phyloP scores from a whole-genome alignment of 176 grass and related monocot species.

The Bolboschoenus planiculmis region DNA sequence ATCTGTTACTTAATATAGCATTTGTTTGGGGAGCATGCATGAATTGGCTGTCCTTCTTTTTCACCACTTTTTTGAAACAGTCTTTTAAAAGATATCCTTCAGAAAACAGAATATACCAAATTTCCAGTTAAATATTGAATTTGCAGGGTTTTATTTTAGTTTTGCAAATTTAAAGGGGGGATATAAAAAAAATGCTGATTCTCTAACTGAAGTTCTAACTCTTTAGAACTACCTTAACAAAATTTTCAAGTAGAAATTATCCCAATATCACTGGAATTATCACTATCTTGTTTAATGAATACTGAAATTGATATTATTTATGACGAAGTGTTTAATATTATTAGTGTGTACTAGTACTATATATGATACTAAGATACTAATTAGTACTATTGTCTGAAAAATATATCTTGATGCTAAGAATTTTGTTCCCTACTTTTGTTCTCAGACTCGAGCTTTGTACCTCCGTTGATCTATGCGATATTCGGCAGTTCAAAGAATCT shows the following conservation, averaged over 20 bases:
- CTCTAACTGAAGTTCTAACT: neutral
- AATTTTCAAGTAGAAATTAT: neutral
- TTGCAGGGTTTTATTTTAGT: neutral
- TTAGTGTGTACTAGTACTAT: neutral
- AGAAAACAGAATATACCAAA: neutral
- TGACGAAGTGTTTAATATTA: neutral
- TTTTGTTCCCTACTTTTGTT: neutral
- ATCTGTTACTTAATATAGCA: constrained; percentile 5
- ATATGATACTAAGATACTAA: neutral
- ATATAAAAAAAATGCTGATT: neutral
- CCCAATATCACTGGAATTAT: neutral
- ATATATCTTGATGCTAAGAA: neutral
- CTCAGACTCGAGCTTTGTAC: constrained; percentile 87
- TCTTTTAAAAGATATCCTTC: neutral
- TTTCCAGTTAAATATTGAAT: neutral
- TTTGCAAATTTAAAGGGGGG: neutral
- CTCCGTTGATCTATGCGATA: constrained; percentile 79
- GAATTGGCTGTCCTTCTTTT: neutral
- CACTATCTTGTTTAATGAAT: neutral
- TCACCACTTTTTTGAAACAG: neutral
- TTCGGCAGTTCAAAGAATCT: constrained; percentile 89
- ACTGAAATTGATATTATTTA: neutral
- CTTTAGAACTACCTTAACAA: neutral
- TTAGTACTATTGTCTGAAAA: neutral
- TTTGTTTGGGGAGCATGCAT: neutral